Percentiles rank a stretch among this genome's conserved stretches.
phyloP scores from a whole-genome alignment of 2,329 filamentous ascomycete genomes.

The Purpureocillium lavendulum region DNA sequence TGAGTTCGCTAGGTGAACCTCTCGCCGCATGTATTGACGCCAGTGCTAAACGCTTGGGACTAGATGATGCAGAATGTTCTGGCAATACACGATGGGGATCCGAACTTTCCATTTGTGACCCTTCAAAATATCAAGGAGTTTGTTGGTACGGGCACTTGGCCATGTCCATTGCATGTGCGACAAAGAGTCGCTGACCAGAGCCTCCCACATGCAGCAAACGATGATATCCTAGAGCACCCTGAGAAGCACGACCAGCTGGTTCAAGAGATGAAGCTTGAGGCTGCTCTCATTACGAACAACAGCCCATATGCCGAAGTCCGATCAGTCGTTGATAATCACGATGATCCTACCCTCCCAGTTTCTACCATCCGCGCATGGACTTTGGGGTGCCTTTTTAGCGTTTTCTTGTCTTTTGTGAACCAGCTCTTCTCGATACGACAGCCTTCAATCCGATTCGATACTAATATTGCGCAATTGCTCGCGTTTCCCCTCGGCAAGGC shows the following conservation, averaged over 20 bases:
- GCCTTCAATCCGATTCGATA: constrained; percentile 38
- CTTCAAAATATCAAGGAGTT: constrained; percentile 28
- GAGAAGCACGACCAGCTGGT: constrained; percentile 32
- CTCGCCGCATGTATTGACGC: not conserved
- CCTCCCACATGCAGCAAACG: constrained; percentile 13
- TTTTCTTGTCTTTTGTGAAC: constrained; percentile 38
- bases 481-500: constrained; percentile 40
- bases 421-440: constrained; percentile 47
- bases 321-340: constrained; percentile 45
- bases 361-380: constrained; percentile 44
- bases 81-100: constrained; percentile 24
- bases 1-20: constrained; percentile 6
- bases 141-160: constrained; percentile 20
- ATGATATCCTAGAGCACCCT: constrained; percentile 23
- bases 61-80: constrained; percentile 26
- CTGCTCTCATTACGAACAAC: constrained; percentile 42
- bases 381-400: constrained; percentile 38
- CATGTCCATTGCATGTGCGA: no score
- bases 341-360: constrained; percentile 37
- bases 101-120: constrained; percentile 26
- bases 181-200: not conserved
- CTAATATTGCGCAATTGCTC: constrained; percentile 46
- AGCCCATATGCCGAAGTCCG: constrained; percentile 48
- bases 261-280: constrained; percentile 43
- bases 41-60: not conserved